Evolutionary conservation across 768 basidiomycete species (phyloP).

Genomic region (Podaxis sp.): DNA sequence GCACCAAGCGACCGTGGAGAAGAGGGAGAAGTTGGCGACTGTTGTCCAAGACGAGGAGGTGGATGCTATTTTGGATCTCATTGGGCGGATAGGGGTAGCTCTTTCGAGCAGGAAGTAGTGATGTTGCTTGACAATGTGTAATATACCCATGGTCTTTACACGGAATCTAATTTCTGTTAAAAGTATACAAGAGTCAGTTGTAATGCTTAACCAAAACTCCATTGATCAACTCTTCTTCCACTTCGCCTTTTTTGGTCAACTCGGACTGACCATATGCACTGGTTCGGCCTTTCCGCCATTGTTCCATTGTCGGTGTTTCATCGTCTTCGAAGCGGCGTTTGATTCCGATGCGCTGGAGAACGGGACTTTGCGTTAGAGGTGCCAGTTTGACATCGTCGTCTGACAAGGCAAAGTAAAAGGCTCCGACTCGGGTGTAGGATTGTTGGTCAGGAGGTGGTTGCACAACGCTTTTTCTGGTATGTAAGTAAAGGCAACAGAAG

Average conservation of each 20-base stretch:
- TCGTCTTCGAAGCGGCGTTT: conserved; percentile 33
- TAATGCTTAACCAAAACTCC: conserved; percentile 60
- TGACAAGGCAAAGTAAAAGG: conserved; percentile 56
- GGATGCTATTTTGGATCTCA: conserved; percentile 54
- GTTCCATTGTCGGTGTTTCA: conserved; percentile 50
- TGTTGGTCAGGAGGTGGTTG: conserved; percentile 59
- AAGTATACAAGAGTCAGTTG: conserved; percentile 31
- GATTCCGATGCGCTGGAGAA: conserved; percentile 46
- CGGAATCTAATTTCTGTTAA: neutral
- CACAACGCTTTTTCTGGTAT: conserved; percentile 40
- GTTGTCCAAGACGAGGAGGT: conserved; percentile 52
- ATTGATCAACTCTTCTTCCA: conserved; percentile 56
- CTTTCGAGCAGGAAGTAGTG: conserved; percentile 39
- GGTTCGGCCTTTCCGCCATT: conserved; percentile 52
- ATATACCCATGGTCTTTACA: neutral
- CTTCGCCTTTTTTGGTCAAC: conserved; percentile 40
- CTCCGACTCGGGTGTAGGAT: conserved; percentile 47
- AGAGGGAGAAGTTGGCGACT: conserved; percentile 41
- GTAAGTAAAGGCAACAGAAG: neutral
- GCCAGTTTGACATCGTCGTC: conserved; percentile 49
- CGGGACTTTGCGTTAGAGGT: conserved; percentile 46
- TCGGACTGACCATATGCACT: conserved; percentile 50
- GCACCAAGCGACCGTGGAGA: conserved; percentile 44
- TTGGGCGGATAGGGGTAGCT: conserved; percentile 57
- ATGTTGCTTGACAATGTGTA: neutral